Conservation (phyloP, 257 asterid species). For the Eucommia ulmoides region DNA sequence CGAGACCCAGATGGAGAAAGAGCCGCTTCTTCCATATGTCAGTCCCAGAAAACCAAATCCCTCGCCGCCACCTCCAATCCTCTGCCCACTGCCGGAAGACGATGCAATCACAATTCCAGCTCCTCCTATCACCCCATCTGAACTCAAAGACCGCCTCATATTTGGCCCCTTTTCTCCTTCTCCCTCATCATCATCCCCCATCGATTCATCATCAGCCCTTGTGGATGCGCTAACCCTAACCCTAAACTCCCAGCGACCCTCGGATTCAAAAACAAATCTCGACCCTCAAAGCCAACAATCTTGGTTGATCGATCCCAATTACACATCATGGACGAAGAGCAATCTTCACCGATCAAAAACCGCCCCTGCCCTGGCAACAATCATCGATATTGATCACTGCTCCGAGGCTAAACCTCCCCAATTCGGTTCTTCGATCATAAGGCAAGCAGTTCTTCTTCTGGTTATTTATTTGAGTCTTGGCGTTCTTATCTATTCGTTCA, state of each 20-base stretch:
- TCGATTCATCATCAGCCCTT: not conserved
- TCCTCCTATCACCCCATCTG: constrained; percentile 46
- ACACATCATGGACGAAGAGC: constrained; percentile 28
- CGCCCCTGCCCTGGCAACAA: constrained; percentile 83
- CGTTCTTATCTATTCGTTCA: constrained; percentile 52
- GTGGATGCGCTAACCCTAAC: not conserved
- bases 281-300: constrained; percentile 32
- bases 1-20: constrained; percentile 39
- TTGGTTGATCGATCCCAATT: constrained; percentile 60
- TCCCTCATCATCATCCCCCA: constrained; percentile 18
- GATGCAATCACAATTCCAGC: constrained; percentile 51
- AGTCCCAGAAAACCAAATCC: constrained; percentile 20
- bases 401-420: constrained; percentile 39
- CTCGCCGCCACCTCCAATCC: constrained; percentile 25
- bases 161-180: constrained; percentile 49
- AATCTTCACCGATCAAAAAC: constrained; percentile 75
- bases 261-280: constrained; percentile 7
- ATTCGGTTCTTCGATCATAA: constrained; percentile 40
- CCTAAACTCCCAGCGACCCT: not conserved
- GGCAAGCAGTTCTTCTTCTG: constrained; percentile 59
- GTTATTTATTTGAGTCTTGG: constrained; percentile 64
- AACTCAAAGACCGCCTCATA: constrained; percentile 55
- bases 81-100: constrained; percentile 56
- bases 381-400: constrained; percentile 35
- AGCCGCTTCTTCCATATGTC: constrained; percentile 51